phyloP scores from a whole-genome alignment of 176 grass and related monocot genomes.

The Oryza punctata region DNA sequence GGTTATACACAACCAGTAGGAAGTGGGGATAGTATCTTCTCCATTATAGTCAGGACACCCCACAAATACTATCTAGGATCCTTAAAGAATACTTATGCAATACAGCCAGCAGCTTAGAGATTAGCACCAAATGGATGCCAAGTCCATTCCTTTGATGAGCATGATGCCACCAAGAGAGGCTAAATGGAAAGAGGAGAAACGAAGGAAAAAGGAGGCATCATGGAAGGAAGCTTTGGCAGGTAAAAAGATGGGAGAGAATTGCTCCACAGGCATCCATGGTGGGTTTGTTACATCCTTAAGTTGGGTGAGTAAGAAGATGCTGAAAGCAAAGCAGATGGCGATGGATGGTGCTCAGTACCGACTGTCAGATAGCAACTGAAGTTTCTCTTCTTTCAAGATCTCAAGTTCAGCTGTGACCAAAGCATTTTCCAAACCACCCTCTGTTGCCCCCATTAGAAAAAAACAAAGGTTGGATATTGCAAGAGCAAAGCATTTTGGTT shows the following conservation, averaged over 20 bases:
- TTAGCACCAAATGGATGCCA: slow-evolving; percentile 30
- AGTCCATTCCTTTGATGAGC: slow-evolving; percentile 29
- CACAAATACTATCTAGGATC: slow-evolving; percentile 11
- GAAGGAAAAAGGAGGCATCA: slow-evolving; percentile 41
- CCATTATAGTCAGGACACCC: slow-evolving; percentile 8
- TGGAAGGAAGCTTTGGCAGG: slow-evolving; percentile 46
- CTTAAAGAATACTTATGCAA: slow-evolving; percentile 11
- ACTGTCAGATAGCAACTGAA: slow-evolving; percentile 37
- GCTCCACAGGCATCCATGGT: slow-evolving; percentile 39
- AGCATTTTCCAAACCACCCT: slow-evolving; percentile 37
- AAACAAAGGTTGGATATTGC: background rate
- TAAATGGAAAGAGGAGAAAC: slow-evolving; percentile 23
- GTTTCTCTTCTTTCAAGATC: slow-evolving; percentile 31
- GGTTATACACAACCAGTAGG: slow-evolving; percentile 23
- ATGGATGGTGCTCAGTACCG: slow-evolving; percentile 42
- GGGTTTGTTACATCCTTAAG: slow-evolving; percentile 44
- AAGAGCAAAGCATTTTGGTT: background rate
- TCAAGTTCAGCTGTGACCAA: slow-evolving; percentile 19
- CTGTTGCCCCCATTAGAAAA: slow-evolving; percentile 10
- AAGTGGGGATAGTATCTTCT: slow-evolving; percentile 27
- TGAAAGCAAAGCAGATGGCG: slow-evolving; percentile 34
- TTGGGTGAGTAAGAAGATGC: slow-evolving; percentile 46
- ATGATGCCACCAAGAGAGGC: slow-evolving; percentile 38
- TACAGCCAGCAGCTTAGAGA: slow-evolving; percentile 25
- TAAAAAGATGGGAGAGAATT: slow-evolving; percentile 48